A percentile compares a stretch with the other conserved stretches of the same genome.
phyloP scores from a whole-genome alignment of 305 asterid species.

The Solanum hybrid region DNA sequence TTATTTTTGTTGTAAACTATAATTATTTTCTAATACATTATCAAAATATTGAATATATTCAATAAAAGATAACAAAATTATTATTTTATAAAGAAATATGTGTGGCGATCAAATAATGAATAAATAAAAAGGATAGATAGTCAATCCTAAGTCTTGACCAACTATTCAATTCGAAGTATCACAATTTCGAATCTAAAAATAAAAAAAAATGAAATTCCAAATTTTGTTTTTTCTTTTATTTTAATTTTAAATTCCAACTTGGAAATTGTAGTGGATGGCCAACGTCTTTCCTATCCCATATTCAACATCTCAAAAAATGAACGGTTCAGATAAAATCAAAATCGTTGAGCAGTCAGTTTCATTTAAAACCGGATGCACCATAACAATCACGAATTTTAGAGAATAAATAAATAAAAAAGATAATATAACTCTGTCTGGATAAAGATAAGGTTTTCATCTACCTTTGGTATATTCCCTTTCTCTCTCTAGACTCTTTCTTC shows the following conservation, averaged over 20 bases:
- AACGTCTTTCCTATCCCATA: not conserved
- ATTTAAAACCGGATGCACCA: not conserved
- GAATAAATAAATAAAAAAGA: not conserved
- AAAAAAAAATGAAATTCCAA: not conserved
- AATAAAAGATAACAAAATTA: no score
- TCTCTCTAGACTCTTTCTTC: not conserved
- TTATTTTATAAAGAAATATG: no score
- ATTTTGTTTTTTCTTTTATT: not conserved
- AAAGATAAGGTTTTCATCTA: conserved; percentile 25
- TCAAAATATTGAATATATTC: no score
- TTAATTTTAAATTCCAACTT: not conserved
- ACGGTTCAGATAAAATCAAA: not conserved
- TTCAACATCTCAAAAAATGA: not conserved
- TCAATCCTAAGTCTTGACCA: not conserved
- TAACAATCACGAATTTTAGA: not conserved
- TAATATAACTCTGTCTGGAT: conserved; percentile 16
- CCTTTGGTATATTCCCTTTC: conserved; percentile 12
- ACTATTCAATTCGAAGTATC: not conserved
- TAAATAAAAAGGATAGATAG: no score
- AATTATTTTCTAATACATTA: not conserved
- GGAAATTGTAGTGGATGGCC: not conserved
- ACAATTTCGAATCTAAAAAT: not conserved
- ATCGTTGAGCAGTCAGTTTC: not conserved
- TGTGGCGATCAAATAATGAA: not conserved
- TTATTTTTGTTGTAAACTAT: no score